phyloP scores from a whole-genome alignment of 2,329 filamentous ascomycete genomes.

The Claviceps spartinae region DNA sequence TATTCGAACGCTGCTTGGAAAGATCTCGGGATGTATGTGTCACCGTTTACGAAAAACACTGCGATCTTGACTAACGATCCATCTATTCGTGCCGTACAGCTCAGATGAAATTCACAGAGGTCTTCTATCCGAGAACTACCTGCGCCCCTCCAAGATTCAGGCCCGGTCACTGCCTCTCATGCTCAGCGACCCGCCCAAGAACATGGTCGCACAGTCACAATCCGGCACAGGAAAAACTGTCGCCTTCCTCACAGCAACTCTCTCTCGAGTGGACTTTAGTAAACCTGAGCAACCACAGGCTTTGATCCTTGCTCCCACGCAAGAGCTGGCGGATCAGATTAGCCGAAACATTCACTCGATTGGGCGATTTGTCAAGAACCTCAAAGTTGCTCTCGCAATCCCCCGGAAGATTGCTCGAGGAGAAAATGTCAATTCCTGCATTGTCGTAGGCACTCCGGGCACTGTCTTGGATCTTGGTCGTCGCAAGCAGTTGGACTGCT shows the following conservation, averaged over 20 bases:
- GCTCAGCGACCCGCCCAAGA: slow-evolving; percentile 70
- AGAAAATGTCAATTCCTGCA: slow-evolving; percentile 55
- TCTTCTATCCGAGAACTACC: slow-evolving; percentile 70
- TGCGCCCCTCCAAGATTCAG: slow-evolving; percentile 95
- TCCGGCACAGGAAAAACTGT: slow-evolving; percentile 97
- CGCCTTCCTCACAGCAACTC: slow-evolving; percentile 84
- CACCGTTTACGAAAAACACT: not conserved
- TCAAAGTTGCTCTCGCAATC: slow-evolving; percentile 70
- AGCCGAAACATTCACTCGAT: slow-evolving; percentile 72
- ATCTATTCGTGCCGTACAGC: slow-evolving; percentile 10
- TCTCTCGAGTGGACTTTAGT: slow-evolving; percentile 69
- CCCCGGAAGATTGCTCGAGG: slow-evolving; percentile 61
- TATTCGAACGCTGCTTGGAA: slow-evolving; percentile 5
- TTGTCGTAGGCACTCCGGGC: slow-evolving; percentile 87
- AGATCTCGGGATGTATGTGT: slow-evolving; percentile 7
- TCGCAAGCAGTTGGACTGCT: slow-evolving; percentile 58
- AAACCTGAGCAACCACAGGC: slow-evolving; percentile 64
- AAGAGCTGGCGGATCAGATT: slow-evolving; percentile 91
- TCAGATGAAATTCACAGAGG: slow-evolving; percentile 55
- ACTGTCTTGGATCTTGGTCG: slow-evolving; percentile 82
- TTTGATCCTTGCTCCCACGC: slow-evolving; percentile 77
- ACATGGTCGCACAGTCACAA: slow-evolving; percentile 98
- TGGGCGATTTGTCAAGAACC: slow-evolving; percentile 65
- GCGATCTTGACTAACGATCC: not conserved
- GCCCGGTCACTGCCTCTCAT: slow-evolving; percentile 86